These are phyloP conservation scores for Gastrolobium villosum DNA, from an alignment of 306 rosid genomes.

Conservation along the genomic window DNA sequence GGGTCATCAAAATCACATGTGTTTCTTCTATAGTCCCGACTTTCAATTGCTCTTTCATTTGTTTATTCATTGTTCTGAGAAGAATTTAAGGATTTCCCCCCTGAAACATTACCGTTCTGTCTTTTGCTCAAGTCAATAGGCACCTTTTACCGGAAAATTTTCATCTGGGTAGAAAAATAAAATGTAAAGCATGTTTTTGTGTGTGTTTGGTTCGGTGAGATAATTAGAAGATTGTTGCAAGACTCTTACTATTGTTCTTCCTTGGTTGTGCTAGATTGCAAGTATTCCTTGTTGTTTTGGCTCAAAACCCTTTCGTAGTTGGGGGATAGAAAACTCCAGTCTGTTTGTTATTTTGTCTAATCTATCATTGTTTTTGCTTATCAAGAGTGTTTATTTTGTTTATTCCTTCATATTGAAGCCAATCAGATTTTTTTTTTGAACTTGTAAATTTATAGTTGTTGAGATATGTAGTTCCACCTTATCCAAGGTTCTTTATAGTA, in stretches of 20 bases:
- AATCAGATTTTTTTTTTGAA: no score
- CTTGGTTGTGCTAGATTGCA: slow-evolving; percentile 26
- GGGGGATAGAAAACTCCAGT: neutral
- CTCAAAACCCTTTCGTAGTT: neutral
- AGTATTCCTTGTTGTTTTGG: neutral
- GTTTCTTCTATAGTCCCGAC: neutral
- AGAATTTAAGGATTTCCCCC: slow-evolving; percentile 6
- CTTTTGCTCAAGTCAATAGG: slow-evolving; percentile 5
- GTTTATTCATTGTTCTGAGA: slow-evolving; percentile 1
- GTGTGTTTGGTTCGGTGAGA: slow-evolving; percentile 27
- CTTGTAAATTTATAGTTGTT: no score
- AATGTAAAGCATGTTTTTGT: neutral
- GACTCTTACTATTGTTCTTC: neutral
- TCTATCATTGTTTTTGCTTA: neutral
- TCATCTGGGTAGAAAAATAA: neutral
- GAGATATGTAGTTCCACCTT: no score
- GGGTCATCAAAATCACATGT: neutral
- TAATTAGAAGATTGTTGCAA: slow-evolving; percentile 16
- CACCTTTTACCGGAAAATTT: neutral
- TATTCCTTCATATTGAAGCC: neutral
- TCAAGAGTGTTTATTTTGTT: neutral
- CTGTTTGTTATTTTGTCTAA: neutral
- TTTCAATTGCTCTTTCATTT: neutral
- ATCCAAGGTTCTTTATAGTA: no score
- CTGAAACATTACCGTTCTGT: neutral